Percentiles rank a stretch among this genome's conserved stretches.
phyloP scores from a whole-genome alignment of 2,329 filamentous ascomycete species.

The Hymenoscyphus infarciens region DNA sequence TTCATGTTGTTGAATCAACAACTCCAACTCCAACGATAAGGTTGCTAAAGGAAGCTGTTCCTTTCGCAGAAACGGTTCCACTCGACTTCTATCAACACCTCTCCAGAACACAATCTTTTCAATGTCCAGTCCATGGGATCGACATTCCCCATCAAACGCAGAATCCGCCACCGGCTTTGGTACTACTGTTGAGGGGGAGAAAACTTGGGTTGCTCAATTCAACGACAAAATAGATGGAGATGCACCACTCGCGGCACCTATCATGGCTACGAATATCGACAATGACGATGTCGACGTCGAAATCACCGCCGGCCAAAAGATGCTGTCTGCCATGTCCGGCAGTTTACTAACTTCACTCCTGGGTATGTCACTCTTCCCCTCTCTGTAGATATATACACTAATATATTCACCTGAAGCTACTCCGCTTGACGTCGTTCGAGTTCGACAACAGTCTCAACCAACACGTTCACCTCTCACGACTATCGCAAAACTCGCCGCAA shows the following conservation, averaged over 20 bases:
- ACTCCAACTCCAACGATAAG: background rate
- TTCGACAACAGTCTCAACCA: slow-evolving; percentile 85
- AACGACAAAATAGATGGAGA: slow-evolving; percentile 34
- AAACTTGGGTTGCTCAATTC: slow-evolving; percentile 19
- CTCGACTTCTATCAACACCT: background rate
- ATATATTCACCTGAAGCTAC: slow-evolving; percentile 59
- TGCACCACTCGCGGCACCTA: slow-evolving; percentile 24
- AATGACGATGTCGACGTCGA: slow-evolving; percentile 48
- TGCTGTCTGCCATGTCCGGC: slow-evolving; percentile 88
- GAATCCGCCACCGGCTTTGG: slow-evolving; percentile 22
- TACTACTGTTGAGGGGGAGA: slow-evolving; percentile 15
- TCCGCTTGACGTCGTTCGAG: slow-evolving; percentile 92
- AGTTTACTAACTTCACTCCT: slow-evolving; percentile 86
- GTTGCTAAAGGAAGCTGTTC: background rate
- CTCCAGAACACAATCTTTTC: background rate
- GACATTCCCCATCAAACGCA: slow-evolving; percentile 19
- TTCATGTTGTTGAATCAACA: background rate
- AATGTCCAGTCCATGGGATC: slow-evolving; percentile 30
- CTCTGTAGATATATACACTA: slow-evolving; percentile 11
- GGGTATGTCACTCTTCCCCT: slow-evolving; percentile 49
- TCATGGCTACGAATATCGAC: slow-evolving; percentile 31
- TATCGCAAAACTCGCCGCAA: slow-evolving; percentile 52
- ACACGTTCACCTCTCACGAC: slow-evolving; percentile 45
- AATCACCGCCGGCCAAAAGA: slow-evolving; percentile 83
- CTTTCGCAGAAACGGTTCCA: background rate